Conservation (phyloP, 495 filamentous ascomycete species). For the Lasiosphaeria miniovina region DNA sequence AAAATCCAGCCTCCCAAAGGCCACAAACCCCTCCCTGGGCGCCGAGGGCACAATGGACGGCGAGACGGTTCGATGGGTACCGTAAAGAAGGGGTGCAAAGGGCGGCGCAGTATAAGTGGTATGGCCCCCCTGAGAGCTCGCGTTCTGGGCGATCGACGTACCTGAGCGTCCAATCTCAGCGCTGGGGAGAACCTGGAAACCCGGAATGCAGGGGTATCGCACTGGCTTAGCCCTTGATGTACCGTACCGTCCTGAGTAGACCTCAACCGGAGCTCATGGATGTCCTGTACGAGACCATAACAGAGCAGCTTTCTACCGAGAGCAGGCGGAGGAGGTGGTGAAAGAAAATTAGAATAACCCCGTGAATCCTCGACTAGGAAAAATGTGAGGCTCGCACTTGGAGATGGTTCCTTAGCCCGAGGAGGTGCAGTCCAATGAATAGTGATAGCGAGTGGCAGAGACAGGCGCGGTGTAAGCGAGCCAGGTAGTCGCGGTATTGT, state of each 20-base stretch:
- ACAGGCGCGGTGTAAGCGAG: too few relatives aligned
- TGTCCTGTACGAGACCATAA: neutral
- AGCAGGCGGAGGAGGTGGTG: neutral
- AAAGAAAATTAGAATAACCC: neutral
- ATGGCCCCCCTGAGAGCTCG: neutral
- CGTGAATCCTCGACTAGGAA: neutral
- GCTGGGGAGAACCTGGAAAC: neutral
- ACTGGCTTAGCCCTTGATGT: neutral
- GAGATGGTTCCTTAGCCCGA: too few relatives aligned
- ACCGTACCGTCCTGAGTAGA: neutral
- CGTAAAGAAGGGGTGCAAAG: neutral
- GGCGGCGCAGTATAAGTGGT: neutral
- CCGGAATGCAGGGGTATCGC: conserved; percentile 10
- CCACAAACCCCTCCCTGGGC: neutral
- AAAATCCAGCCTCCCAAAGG: neutral
- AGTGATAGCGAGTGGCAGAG: too few relatives aligned
- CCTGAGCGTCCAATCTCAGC: conserved; percentile 23
- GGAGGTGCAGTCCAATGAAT: too few relatives aligned
- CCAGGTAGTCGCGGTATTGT: too few relatives aligned
- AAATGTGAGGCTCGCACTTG: too few relatives aligned
- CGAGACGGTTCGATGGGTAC: neutral
- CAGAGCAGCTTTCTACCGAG: neutral
- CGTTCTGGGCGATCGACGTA: conserved; percentile 9
- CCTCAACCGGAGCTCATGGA: neutral
- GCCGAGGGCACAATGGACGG: neutral